These are phyloP conservation scores for Penicillium sp. DNA, from an alignment of 2,329 filamentous ascomycete genomes.

Conservation along the genomic window DNA sequence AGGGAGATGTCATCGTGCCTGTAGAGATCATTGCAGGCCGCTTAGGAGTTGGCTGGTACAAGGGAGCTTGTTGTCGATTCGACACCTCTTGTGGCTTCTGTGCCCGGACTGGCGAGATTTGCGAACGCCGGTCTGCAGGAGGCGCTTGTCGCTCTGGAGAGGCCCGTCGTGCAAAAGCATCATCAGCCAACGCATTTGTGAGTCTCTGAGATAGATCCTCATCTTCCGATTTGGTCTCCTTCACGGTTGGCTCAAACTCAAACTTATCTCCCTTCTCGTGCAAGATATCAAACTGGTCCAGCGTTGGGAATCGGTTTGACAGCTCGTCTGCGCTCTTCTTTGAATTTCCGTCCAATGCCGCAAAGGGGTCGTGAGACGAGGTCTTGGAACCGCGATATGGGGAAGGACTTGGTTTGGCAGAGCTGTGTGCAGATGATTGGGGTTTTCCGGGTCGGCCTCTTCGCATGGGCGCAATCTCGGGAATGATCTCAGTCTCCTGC, in stretches of 20 bases:
- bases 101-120: constrained; percentile 35
- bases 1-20: constrained; percentile 77
- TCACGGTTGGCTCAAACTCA: constrained; percentile 71
- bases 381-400: constrained; percentile 61
- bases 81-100: constrained; percentile 35
- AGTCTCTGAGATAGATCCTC: constrained; percentile 69
- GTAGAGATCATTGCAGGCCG: constrained; percentile 66
- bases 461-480: constrained; percentile 92
- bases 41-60: constrained; percentile 55
- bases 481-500: constrained; percentile 74
- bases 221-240: constrained; percentile 51
- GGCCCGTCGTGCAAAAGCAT: constrained; percentile 71
- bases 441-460: constrained; percentile 74
- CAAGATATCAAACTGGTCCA: constrained; percentile 90
- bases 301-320: constrained; percentile 81
- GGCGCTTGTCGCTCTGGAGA: constrained; percentile 42
- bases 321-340: constrained; percentile 74
- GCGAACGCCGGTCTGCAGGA: constrained; percentile 33
- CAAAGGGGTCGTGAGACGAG: constrained; percentile 81
- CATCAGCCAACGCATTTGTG: constrained; percentile 78
- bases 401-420: constrained; percentile 67
- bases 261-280: constrained; percentile 86
- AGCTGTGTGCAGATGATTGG: constrained; percentile 51
- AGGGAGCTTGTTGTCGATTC: constrained; percentile 37
- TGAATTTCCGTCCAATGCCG: constrained; percentile 77